These are phyloP conservation scores for Fusarium sp. DNA, from an alignment of 2,329 filamentous ascomycete genomes.

Conservation along the genomic window DNA sequence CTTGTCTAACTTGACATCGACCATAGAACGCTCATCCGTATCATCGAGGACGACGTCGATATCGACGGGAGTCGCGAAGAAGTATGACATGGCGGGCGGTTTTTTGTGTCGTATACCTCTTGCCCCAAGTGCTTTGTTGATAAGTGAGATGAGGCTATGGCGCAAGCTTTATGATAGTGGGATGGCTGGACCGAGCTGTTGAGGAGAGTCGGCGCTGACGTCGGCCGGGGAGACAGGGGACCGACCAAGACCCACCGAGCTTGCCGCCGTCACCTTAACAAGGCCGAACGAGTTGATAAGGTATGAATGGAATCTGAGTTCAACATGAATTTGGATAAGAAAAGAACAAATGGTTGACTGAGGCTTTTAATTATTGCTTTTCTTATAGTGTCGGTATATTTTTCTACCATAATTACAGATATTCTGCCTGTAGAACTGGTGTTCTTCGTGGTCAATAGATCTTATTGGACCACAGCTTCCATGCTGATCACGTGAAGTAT, in stretches of 20 bases:
- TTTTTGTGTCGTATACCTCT: neutral
- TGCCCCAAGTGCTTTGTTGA: neutral
- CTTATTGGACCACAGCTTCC: constrained; percentile 12
- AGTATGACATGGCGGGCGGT: constrained; percentile 80
- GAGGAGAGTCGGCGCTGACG: constrained; percentile 45
- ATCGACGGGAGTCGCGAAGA: constrained; percentile 97
- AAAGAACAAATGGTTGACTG: neutral
- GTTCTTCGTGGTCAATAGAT: neutral
- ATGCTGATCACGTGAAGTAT: constrained; percentile 30
- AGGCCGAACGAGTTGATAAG: neutral
- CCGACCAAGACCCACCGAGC: constrained; percentile 39
- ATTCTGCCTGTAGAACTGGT: neutral
- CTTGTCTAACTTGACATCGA: constrained; percentile 99
- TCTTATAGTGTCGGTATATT: neutral
- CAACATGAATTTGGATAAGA: neutral
- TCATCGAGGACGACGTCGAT: constrained; percentile 98
- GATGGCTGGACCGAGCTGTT: constrained; percentile 23
- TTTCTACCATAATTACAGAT: neutral
- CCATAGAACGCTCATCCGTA: constrained; percentile 90
- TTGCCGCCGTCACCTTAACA: constrained; percentile 1
- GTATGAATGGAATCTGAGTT: neutral
- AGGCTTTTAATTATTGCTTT: neutral
- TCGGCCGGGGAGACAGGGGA: constrained; percentile 38
- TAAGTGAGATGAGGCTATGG: constrained; percentile 23
- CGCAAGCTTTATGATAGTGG: constrained; percentile 24